These are phyloP conservation scores for Phytopythium helicoides DNA, from an alignment of 352 stramenopile genomes.

Conservation along the genomic window DNA sequence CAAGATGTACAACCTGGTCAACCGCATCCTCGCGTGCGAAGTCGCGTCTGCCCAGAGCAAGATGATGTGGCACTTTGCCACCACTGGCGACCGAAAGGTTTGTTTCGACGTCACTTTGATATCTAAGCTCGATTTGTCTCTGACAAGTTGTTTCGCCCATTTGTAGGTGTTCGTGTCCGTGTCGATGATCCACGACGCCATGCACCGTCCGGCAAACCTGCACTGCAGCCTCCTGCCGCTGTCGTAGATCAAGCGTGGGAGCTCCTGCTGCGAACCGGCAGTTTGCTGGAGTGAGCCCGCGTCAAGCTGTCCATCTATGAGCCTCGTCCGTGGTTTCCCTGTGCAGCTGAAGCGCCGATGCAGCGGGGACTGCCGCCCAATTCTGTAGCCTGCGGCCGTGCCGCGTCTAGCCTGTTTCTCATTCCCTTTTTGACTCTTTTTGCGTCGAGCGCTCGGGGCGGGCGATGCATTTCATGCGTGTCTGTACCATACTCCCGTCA, in stretches of 20 bases:
- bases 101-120: slow-evolving; percentile 4
- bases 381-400: background rate
- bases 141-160: too few species aligned
- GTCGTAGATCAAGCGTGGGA: slow-evolving; percentile 24
- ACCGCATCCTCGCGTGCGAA: slow-evolving; percentile 74
- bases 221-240: slow-evolving; percentile 78
- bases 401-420: slow-evolving; percentile 9
- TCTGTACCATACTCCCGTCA: slow-evolving; percentile 36
- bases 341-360: background rate
- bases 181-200: slow-evolving; percentile 78
- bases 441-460: background rate
- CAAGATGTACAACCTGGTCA: slow-evolving; percentile 82
- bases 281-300: too few species aligned
- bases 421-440: background rate
- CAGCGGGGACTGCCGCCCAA: too few species aligned
- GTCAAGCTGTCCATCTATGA: background rate
- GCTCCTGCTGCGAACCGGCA: too few species aligned
- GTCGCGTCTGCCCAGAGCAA: slow-evolving; percentile 79
- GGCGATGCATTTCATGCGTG: slow-evolving; percentile 29
- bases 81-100: slow-evolving; percentile 70
- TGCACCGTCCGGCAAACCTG: slow-evolving; percentile 72
- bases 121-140: background rate
- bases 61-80: slow-evolving; percentile 83
- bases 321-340: background rate
- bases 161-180: slow-evolving; percentile 76